Evolutionary conservation across 208 protist genomes (phyloP), one percentile per base, ranked within the genome.

Genomic region (Acanthamoeba healyi): DNA sequence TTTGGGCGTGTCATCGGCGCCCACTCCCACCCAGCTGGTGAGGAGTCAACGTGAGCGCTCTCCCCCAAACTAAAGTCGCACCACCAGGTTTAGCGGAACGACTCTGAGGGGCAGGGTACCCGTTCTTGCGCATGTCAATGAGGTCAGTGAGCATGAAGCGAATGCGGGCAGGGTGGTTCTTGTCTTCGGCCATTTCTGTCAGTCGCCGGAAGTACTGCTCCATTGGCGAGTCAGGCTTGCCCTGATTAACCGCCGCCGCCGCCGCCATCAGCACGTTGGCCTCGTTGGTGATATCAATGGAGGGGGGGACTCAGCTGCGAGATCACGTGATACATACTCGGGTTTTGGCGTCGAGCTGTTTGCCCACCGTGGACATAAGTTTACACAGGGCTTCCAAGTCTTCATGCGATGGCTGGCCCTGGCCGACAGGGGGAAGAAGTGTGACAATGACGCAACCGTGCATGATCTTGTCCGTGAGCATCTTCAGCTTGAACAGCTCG

Each of bases 381-480:
- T 88, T 95, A 79, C 92, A 95, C 5, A 96, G 65, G 32, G 58
- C 54, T 84, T 96, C 95, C 26, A 96, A 24, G n/a, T 96, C 92
- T n/a, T 86, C 87, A 40, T 93, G 34, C n/a, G 12, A 58, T 2
- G 79, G 58, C 10, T 91, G 44, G 24, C 40, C 40, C 14, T 72
- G 63, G 32, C 63, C 63, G 2, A 67, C 38, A 17, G 58, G 15
- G 15, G 63, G 70, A 0, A 95, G 61, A 0, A 95, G 79, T 12
- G 36, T 63, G 58, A 54, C 58, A 72, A 92, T 81, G 9, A 95
- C 51, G 49, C 94, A 94, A 34, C 92, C 94, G 63, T 96, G 95
- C 94, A 96, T 96, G 70, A 96, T 96, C 72, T 94, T 95, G 36
- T 92, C 86, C n/a, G 82, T 94, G 12, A 96, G 74, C 95, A 96